A percentile compares a stretch with the other conserved stretches of the same genome.
phyloP scores from a whole-genome alignment of 148 eudicot genomes.

The Rheum nobile region DNA sequence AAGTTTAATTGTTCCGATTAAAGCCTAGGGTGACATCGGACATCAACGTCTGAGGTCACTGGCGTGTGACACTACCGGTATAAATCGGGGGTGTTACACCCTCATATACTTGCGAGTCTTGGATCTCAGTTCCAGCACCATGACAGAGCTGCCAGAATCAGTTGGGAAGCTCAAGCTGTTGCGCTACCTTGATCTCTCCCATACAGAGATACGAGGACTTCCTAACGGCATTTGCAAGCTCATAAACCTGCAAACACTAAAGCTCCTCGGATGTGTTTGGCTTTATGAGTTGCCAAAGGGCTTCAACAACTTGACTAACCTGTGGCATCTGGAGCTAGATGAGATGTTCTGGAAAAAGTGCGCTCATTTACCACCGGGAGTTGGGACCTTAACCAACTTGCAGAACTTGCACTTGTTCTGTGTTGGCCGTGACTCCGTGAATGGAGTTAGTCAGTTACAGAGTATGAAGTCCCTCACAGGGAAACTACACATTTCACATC shows the following conservation, averaged over 20 bases:
- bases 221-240: slow-evolving; percentile 25
- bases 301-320: slow-evolving; percentile 18
- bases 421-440: background rate
- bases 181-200: slow-evolving; percentile 20
- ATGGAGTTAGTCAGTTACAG: background rate
- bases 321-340: slow-evolving; percentile 26
- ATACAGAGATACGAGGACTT: slow-evolving; percentile 19
- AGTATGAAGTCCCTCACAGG: background rate
- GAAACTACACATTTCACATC: background rate
- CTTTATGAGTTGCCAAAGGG: slow-evolving; percentile 7
- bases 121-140: slow-evolving; percentile 23
- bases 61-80: too few species aligned
- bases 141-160: slow-evolving; percentile 19
- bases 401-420: background rate
- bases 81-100: too few species aligned
- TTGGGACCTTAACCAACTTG: slow-evolving; percentile 12
- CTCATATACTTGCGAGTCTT: slow-evolving; percentile 18
- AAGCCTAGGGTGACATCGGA: too few species aligned
- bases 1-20: too few species aligned
- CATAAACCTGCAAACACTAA: slow-evolving; percentile 18
- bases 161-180: slow-evolving; percentile 21
- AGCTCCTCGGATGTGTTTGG: slow-evolving; percentile 22
- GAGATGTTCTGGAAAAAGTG: slow-evolving; percentile 25
- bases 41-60: too few species aligned
- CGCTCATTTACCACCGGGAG: slow-evolving; percentile 14